Percentiles rank a stretch among this genome's conserved stretches.
Evolutionary conservation across 345 rosid species (phyloP).

Genomic region (Hibiscus mutabilis): DNA sequence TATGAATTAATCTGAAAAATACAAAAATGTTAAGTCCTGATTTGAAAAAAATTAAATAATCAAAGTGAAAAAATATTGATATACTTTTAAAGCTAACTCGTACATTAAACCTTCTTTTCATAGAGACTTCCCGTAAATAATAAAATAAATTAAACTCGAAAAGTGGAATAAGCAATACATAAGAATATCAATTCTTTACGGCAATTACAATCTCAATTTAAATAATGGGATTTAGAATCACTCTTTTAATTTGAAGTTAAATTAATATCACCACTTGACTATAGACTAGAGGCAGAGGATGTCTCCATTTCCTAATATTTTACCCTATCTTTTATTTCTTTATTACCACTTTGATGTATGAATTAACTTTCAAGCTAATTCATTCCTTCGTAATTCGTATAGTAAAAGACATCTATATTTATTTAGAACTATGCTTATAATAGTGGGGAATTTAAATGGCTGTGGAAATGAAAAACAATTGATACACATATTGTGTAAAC

Average conservation of each 20-base stretch:
- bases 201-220: not conserved
- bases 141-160: not conserved
- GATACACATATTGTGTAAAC: too few relatives aligned
- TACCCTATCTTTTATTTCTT: not conserved
- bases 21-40: too few relatives aligned
- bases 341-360: not conserved
- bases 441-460: not conserved
- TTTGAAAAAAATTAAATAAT: too few relatives aligned
- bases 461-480: too few relatives aligned
- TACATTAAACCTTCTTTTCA: too few relatives aligned
- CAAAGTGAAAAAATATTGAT: too few relatives aligned
- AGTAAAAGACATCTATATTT: too few relatives aligned
- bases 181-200: too few relatives aligned
- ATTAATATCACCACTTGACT: not conserved
- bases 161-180: not conserved
- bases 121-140: too few relatives aligned
- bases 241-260: not conserved
- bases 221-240: not conserved
- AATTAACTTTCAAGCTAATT: not conserved
- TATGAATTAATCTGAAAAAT: too few relatives aligned
- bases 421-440: not conserved
- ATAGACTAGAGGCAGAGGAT: not conserved
- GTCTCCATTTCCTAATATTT: not conserved
- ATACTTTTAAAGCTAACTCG: too few relatives aligned
- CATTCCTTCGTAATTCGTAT: too few relatives aligned